These are phyloP conservation scores for Sporobolomyces pararoseus DNA, from an alignment of 768 basidiomycete genomes.

Conservation along the genomic window DNA sequence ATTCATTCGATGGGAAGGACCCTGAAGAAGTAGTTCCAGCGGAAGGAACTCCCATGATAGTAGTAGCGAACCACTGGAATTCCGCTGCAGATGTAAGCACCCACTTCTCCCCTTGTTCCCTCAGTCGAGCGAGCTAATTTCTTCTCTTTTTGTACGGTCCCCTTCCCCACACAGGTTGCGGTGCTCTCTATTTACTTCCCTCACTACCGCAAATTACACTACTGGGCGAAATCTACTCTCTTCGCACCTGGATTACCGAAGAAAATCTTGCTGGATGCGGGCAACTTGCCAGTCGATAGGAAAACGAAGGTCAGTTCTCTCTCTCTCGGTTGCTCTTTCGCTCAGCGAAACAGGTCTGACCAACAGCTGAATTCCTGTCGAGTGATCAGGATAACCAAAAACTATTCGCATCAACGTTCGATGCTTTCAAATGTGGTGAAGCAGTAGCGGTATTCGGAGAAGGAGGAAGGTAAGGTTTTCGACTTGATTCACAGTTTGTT, in stretches of 20 bases:
- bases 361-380: not conserved
- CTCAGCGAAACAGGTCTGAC: not conserved
- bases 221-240: slow-evolving; percentile 90
- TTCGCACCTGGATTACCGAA: slow-evolving; percentile 73
- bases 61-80: slow-evolving; percentile 40
- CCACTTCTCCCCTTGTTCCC: not conserved
- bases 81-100: slow-evolving; percentile 38
- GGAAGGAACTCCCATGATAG: slow-evolving; percentile 28
- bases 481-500: too few relatives aligned
- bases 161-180: slow-evolving; percentile 37
- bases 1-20: not conserved
- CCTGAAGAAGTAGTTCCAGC: slow-evolving; percentile 19
- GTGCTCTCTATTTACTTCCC: slow-evolving; percentile 64
- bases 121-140: not conserved
- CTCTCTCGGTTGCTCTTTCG: too few relatives aligned
- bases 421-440: slow-evolving; percentile 70
- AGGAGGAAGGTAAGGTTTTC: slow-evolving; percentile 66
- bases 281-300: slow-evolving; percentile 97
- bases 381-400: slow-evolving; percentile 67
- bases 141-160: not conserved
- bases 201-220: slow-evolving; percentile 65
- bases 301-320: slow-evolving; percentile 58
- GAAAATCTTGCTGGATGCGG: slow-evolving; percentile 75
- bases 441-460: slow-evolving; percentile 92
- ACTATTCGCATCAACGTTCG: slow-evolving; percentile 83